phyloP scores from a whole-genome alignment of 331 rosid genomes.

The Malus hybrid region DNA sequence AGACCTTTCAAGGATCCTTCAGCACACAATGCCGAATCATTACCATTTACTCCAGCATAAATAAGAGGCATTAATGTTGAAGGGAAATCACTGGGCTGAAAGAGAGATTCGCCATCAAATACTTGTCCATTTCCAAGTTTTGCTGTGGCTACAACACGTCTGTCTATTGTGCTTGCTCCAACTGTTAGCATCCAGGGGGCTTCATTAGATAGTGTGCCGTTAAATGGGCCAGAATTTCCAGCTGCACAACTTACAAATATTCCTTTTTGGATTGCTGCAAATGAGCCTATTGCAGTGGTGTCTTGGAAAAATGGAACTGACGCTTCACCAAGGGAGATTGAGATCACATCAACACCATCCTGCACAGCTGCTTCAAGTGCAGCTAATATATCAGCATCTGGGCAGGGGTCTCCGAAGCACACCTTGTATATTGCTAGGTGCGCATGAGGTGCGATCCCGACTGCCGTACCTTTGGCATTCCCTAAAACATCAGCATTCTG shows the following conservation, averaged over 20 bases:
- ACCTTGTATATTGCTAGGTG: slow-evolving; percentile 68
- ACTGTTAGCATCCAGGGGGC: slow-evolving; percentile 88
- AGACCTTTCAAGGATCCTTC: slow-evolving; percentile 40
- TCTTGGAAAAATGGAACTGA: slow-evolving; percentile 46
- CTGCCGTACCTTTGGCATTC: slow-evolving; percentile 69
- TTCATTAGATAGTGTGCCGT: slow-evolving; percentile 39
- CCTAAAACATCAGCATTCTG: slow-evolving; percentile 50
- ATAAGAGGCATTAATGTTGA: slow-evolving; percentile 38
- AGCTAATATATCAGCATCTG: slow-evolving; percentile 52
- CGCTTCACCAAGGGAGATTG: slow-evolving; percentile 46
- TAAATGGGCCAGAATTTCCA: slow-evolving; percentile 63
- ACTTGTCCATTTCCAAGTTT: slow-evolving; percentile 47
- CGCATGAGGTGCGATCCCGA: slow-evolving; percentile 63
- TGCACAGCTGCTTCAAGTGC: slow-evolving; percentile 68
- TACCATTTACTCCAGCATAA: slow-evolving; percentile 49
- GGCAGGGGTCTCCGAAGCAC: slow-evolving; percentile 45
- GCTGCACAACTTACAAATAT: slow-evolving; percentile 71
- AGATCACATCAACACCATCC: slow-evolving; percentile 76
- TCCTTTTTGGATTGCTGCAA: slow-evolving; percentile 67
- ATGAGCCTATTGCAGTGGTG: slow-evolving; percentile 50
- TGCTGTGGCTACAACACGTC: slow-evolving; percentile 45
- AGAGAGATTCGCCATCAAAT: slow-evolving; percentile 53
- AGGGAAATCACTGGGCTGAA: slow-evolving; percentile 38
- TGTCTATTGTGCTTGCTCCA: slow-evolving; percentile 77
- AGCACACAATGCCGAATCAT: slow-evolving; percentile 38